Conservation (phyloP, 2,329 filamentous ascomycete genomes). For the Hymenoscyphus fraxineus region DNA sequence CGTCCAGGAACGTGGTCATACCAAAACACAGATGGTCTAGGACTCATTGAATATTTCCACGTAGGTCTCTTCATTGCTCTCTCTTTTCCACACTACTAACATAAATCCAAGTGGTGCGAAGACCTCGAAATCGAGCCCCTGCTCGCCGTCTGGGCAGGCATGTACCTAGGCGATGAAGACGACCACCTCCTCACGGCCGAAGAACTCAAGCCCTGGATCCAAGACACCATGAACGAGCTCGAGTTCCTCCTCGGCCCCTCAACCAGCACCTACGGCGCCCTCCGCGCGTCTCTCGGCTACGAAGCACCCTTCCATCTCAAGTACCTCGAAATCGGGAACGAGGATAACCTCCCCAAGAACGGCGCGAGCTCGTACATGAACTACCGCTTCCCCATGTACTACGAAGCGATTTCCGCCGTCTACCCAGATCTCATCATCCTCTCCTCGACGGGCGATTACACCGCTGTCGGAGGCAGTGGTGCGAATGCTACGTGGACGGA, state of each 20-base stretch:
- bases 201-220: constrained; percentile 43
- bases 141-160: constrained; percentile 46
- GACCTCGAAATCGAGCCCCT: constrained; percentile 46
- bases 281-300: constrained; percentile 47
- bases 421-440: constrained; percentile 45
- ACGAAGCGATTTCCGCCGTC: constrained; percentile 41
- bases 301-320: constrained; percentile 47
- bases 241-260: constrained; percentile 48
- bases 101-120: constrained; percentile 37
- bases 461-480: constrained; percentile 12
- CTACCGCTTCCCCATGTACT: constrained; percentile 45
- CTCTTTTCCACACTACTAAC: not conserved
- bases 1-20: constrained; percentile 43
- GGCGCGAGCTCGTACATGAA: constrained; percentile 30
- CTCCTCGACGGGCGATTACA: constrained; percentile 30
- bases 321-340: constrained; percentile 49
- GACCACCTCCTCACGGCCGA: constrained; percentile 11
- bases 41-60: constrained; percentile 47
- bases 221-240: constrained; percentile 48
- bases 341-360: constrained; percentile 44
- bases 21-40: constrained; percentile 45
- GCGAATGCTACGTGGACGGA: constrained; percentile 19
- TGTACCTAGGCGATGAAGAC: constrained; percentile 36
- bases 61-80: constrained; percentile 17
- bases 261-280: constrained; percentile 43